phyloP scores from a whole-genome alignment of 108 stramenopile genomes.

The Skeletonema costatum region DNA sequence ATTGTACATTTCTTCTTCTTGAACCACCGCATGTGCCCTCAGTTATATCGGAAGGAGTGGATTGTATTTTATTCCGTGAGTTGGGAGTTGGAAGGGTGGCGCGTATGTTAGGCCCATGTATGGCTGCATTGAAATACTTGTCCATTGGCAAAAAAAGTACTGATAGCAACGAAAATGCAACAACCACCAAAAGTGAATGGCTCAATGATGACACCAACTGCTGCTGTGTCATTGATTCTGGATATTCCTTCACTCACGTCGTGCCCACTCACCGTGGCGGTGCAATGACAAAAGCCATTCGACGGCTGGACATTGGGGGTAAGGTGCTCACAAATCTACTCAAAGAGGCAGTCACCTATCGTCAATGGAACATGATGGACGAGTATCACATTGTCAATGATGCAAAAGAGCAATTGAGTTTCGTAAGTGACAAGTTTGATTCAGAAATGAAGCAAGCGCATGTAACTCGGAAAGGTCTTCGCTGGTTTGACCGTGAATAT shows the following conservation, averaged over 20 bases:
- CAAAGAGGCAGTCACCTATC: slow-evolving; percentile 91
- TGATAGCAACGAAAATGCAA: background rate
- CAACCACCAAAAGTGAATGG: slow-evolving; percentile 10
- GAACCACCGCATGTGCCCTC: slow-evolving; percentile 52
- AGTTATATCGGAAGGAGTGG: slow-evolving; percentile 43
- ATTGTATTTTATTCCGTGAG: slow-evolving; percentile 49
- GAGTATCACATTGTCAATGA: slow-evolving; percentile 89
- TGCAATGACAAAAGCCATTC: slow-evolving; percentile 55
- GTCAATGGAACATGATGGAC: slow-evolving; percentile 98
- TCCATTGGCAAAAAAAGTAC: slow-evolving; percentile 4
- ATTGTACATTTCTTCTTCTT: slow-evolving; percentile 35
- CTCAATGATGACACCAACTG: slow-evolving; percentile 60
- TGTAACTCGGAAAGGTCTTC: slow-evolving; percentile 49
- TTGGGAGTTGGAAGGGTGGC: slow-evolving; percentile 48
- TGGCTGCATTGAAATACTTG: slow-evolving; percentile 49
- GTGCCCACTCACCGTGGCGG: slow-evolving; percentile 72
- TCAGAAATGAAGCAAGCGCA: slow-evolving; percentile 70
- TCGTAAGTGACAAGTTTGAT: slow-evolving; percentile 72
- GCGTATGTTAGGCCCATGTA: slow-evolving; percentile 37
- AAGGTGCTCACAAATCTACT: slow-evolving; percentile 91
- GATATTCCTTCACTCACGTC: slow-evolving; percentile 89
- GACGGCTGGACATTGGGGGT: slow-evolving; percentile 89
- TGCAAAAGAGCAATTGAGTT: slow-evolving; percentile 67
- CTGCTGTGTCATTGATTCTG: slow-evolving; percentile 89
- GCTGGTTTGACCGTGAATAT: slow-evolving; percentile 83